phyloP scores from a whole-genome alignment of 192 early-diverging fungal genomes.

The Irineochytrium annulatum region DNA sequence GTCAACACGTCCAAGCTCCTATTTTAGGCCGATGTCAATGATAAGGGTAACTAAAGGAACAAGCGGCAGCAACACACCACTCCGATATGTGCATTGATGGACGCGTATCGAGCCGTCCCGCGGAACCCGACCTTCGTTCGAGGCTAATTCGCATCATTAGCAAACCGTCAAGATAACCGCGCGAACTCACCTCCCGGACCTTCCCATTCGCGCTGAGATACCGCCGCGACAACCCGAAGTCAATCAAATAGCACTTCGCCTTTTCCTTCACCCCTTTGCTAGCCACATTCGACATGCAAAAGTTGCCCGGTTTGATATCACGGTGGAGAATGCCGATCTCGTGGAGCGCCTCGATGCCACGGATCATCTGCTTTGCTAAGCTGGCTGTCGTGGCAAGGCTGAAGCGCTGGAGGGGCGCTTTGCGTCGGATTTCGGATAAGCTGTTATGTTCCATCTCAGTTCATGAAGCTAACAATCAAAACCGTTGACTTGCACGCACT shows the following conservation, averaged over 20 bases:
- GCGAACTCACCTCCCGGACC: conserved; percentile 29
- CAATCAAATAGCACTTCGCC: conserved; percentile 43
- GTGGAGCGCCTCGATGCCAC: conserved; percentile 44
- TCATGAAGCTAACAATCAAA: conserved; percentile 4
- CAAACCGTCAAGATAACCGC: not conserved
- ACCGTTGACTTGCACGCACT: conserved; percentile 24
- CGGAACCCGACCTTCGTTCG: conserved; percentile 52
- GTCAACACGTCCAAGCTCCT: conserved; percentile 53
- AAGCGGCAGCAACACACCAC: conserved; percentile 15
- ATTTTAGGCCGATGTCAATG: not conserved
- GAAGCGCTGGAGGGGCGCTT: conserved; percentile 28
- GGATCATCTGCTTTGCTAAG: conserved; percentile 49
- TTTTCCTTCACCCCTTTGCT: not conserved
- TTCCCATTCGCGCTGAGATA: conserved; percentile 25
- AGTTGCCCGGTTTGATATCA: conserved; percentile 54
- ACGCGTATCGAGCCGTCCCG: conserved; percentile 56
- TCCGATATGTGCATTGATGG: conserved; percentile 41
- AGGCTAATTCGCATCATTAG: conserved; percentile 18
- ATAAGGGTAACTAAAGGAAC: not conserved
- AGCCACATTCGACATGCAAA: conserved; percentile 24
- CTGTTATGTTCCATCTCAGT: conserved; percentile 17
- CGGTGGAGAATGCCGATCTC: conserved; percentile 49
- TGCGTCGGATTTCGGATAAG: conserved; percentile 47
- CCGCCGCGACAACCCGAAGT: conserved; percentile 48
- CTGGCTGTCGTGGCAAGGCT: conserved; percentile 35